Base-by-base conservation (phyloP, 2,329 filamentous ascomycete species). In the Trichoderma pleuroti region DNA sequence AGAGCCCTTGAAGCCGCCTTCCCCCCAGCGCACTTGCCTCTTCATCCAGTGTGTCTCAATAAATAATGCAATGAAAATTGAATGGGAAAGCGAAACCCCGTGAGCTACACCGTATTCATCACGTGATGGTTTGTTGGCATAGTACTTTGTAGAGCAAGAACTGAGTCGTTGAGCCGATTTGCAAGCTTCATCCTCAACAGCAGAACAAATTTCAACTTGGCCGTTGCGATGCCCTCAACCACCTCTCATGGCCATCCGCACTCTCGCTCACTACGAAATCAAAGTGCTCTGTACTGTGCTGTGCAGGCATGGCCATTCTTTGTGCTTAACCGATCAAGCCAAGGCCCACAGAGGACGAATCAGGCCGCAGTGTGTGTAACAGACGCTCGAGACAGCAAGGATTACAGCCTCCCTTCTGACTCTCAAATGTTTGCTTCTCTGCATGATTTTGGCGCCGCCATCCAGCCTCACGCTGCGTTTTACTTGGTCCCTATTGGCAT, bases 401-500 rank as follows among this genome's bases (percentile, higher is more conserved):
- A 34, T 68, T 32, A 21, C 21, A 18, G 12, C 32, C n/a, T 39
- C 49, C 32, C 63, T n/a, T 39, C 21, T 24, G 63, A 39, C 49
- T 21, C 49, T 21, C 54, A 36, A 59, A 46, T 59, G 54, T 59
- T 68, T 59, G 64, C 64, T 59, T 18, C 52, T 57, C 26, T 59
- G 65, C 65, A 68, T 68, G 14, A 49, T 34, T 34, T 57, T 66
- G 63, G 63, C 63, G 63, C 49, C 34, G 36, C 34, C 34, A 62
- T 24, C 59, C 32, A 66, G 63, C 63, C 63, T 66, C 34, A n/a
- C 2, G 24, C 39, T 42, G 49, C 63, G 26, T 66, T 36, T 30
- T 54, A 32, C 63, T 34, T 66, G 32, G 49, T 42, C 7, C 34
- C 63, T 54, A 66, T 57, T 57, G 49, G 49, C 7, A 42, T 30